These are phyloP conservation scores for Populus trichocarpa DNA, from an alignment of 441 rosid genomes.

Conservation along the genomic window DNA sequence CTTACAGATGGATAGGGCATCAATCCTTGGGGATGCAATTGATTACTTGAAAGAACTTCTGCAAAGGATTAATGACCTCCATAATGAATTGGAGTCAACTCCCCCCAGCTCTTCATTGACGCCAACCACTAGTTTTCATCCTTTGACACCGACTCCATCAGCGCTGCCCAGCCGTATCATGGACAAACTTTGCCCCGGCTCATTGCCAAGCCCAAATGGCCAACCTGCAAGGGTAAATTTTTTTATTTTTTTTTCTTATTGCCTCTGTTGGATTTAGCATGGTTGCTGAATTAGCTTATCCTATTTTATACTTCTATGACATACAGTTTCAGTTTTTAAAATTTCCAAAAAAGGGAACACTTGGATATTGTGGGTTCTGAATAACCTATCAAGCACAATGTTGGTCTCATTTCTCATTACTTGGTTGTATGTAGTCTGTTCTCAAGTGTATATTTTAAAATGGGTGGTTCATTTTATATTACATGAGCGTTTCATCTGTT, in stretches of 20 bases:
- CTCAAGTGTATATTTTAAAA: not conserved
- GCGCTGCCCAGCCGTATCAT: conserved; percentile 54
- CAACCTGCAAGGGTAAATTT: conserved; percentile 61
- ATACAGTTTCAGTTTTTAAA: not conserved
- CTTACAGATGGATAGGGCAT: conserved; percentile 72
- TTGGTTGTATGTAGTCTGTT: not conserved
- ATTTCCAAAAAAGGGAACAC: not conserved
- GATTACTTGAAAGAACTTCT: conserved; percentile 75
- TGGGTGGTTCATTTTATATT: not conserved
- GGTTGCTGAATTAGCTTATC: not conserved
- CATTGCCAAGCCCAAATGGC: conserved; percentile 58
- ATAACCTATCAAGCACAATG: not conserved
- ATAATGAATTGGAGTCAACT: conserved; percentile 58
- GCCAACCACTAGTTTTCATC: conserved; percentile 50
- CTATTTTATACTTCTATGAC: not conserved
- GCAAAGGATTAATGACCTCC: conserved; percentile 73
- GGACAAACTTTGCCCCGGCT: conserved; percentile 55
- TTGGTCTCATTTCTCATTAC: not conserved
- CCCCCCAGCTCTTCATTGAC: conserved; percentile 47
- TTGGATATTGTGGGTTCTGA: not conserved
- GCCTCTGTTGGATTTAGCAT: not conserved
- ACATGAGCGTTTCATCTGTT: not conserved
- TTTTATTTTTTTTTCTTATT: not conserved
- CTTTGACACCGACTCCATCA: conserved; percentile 61
- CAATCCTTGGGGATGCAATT: conserved; percentile 72